These are phyloP conservation scores for Lizanozyma gosingica DNA, from an alignment of 1,139 yeast species.

Conservation along the genomic window DNA sequence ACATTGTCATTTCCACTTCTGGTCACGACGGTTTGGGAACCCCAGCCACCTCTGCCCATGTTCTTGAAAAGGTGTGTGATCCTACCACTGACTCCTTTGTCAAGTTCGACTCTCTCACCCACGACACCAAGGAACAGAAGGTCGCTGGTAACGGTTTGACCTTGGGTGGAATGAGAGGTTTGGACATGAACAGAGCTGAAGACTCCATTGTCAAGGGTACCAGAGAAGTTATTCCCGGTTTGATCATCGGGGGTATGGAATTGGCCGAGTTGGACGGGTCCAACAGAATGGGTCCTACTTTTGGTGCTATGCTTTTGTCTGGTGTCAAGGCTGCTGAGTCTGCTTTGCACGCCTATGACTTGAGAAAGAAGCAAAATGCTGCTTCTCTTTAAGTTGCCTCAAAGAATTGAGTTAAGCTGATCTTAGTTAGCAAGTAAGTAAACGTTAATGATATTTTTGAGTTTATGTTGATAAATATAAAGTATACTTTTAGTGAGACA, in stretches of 20 bases:
- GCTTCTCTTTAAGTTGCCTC: not conserved
- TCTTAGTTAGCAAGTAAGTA: too few relatives aligned
- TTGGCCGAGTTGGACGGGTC: constrained; percentile 69
- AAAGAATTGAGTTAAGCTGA: too few relatives aligned
- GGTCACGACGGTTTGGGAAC: constrained; percentile 57
- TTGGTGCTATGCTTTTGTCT: constrained; percentile 73
- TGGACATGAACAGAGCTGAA: constrained; percentile 73
- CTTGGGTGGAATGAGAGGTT: constrained; percentile 68
- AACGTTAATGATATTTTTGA: too few relatives aligned
- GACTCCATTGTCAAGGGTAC: constrained; percentile 69
- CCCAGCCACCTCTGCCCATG: not conserved
- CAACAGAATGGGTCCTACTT: constrained; percentile 81
- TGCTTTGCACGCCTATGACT: constrained; percentile 42
- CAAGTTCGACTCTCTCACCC: constrained; percentile 51
- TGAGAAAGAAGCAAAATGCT: constrained; percentile 35
- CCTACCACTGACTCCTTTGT: constrained; percentile 44
- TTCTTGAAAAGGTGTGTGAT: not conserved
- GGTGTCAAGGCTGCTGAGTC: constrained; percentile 72
- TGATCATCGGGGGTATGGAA: constrained; percentile 78
- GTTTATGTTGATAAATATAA: too few relatives aligned
- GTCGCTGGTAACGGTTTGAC: constrained; percentile 34
- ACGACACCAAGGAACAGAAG: constrained; percentile 26
- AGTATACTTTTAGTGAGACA: too few relatives aligned
- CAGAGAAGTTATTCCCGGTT: constrained; percentile 61
- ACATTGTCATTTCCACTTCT: constrained; percentile 62